Conservation (phyloP, 2,329 filamentous ascomycete genomes). For the Metarhizium sp. region DNA sequence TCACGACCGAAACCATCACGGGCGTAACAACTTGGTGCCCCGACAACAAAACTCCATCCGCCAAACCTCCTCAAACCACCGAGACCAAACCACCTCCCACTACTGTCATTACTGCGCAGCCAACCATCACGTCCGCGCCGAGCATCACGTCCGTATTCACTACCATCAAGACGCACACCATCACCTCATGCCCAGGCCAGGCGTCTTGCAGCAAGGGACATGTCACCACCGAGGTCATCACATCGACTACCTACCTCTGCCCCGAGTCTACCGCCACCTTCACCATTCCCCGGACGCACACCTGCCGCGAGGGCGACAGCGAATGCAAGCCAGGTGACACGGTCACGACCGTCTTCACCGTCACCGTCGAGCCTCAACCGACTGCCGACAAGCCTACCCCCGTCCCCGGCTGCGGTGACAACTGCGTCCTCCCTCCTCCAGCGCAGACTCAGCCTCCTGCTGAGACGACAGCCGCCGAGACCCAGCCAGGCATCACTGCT, state of each 20-base stretch:
- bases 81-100: not conserved
- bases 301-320: slow-evolving; percentile 16
- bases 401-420: slow-evolving; percentile 9
- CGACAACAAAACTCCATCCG: not conserved
- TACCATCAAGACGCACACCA: slow-evolving; percentile 44
- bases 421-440: slow-evolving; percentile 10
- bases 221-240: slow-evolving; percentile 15
- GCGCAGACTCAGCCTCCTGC: slow-evolving; percentile 4
- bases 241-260: slow-evolving; percentile 12
- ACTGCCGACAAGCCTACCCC: slow-evolving; percentile 15
- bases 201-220: slow-evolving; percentile 18
- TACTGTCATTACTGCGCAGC: not conserved
- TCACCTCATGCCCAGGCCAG: slow-evolving; percentile 46
- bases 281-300: slow-evolving; percentile 19
- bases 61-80: not conserved
- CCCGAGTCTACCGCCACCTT: slow-evolving; percentile 17
- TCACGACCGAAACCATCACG: slow-evolving; percentile 18
- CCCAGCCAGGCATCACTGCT: not conserved
- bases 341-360: slow-evolving; percentile 11
- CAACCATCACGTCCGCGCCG: slow-evolving; percentile 5
- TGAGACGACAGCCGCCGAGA: not conserved
- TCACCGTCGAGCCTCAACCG: slow-evolving; percentile 18
- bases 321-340: slow-evolving; percentile 18
- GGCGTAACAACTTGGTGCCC: slow-evolving; percentile 29
- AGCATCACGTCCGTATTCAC: slow-evolving; percentile 32